Conservation (phyloP, 2,329 filamentous ascomycete genomes). For the Fusarium equiseti region DNA sequence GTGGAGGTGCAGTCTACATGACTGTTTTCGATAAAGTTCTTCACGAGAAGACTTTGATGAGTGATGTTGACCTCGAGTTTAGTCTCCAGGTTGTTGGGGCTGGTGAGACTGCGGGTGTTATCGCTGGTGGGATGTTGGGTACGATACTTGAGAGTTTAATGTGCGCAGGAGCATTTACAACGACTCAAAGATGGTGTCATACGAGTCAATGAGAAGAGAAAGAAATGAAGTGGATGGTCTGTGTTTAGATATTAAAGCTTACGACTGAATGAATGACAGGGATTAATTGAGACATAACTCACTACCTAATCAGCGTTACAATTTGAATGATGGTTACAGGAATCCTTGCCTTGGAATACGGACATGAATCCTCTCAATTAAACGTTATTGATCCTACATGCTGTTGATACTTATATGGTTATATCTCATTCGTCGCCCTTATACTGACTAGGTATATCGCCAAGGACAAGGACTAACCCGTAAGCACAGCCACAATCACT, state of each 20-base stretch:
- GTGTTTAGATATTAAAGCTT: background rate
- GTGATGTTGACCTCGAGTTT: constrained; percentile 46
- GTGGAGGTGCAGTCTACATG: constrained; percentile 49
- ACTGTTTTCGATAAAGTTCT: constrained; percentile 38
- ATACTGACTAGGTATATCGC: background rate
- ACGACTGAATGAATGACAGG: background rate
- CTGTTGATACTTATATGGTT: background rate
- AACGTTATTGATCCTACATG: background rate
- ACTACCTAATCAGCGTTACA: too few relatives aligned
- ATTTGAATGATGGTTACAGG: accelerated
- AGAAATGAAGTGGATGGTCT: background rate
- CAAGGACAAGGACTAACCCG: constrained; percentile 3
- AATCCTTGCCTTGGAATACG: background rate
- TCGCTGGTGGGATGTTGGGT: constrained; percentile 46
- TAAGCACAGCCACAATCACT: constrained; percentile 40
- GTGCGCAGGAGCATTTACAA: constrained; percentile 30
- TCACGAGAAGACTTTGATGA: constrained; percentile 33
- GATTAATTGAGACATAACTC: background rate
- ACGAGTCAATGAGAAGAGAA: constrained; percentile 21
- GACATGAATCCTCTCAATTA: accelerated
- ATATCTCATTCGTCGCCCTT: constrained; percentile 16
- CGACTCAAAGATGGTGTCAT: constrained; percentile 48
- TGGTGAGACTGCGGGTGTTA: constrained; percentile 48
- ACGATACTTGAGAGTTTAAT: constrained; percentile 43
- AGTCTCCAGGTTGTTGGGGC: constrained; percentile 46